A percentile compares a stretch with the other conserved stretches of the same genome.
Evolutionary conservation across 2,329 filamentous ascomycete genomes (phyloP).

Genomic region (Colletotrichum sp.): DNA sequence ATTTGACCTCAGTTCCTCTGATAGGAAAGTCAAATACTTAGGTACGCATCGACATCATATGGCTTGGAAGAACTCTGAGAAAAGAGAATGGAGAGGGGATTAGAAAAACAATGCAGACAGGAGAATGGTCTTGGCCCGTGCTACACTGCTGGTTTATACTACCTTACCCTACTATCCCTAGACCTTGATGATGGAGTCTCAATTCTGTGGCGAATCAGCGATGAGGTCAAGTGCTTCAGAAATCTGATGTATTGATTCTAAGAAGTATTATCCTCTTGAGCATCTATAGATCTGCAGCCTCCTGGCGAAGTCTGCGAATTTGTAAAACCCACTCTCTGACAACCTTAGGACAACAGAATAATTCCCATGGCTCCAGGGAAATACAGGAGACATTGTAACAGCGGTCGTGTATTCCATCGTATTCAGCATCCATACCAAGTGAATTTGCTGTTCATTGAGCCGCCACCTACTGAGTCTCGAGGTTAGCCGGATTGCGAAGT

Average conservation of each 20-base stretch:
- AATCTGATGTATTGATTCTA: not conserved
- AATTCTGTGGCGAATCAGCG: not conserved
- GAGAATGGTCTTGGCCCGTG: not conserved
- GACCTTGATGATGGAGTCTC: not conserved
- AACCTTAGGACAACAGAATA: too few relatives aligned
- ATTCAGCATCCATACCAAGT: not conserved
- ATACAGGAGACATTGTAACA: not conserved
- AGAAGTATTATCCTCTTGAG: not conserved
- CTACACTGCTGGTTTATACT: not conserved
- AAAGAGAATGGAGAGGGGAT: not conserved
- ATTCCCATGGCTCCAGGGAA: not conserved
- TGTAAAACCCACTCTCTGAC: not conserved
- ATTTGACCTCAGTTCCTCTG: not conserved
- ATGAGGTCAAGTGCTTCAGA: not conserved
- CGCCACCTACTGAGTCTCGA: not conserved
- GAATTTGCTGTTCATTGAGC: not conserved
- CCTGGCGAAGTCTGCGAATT: not conserved
- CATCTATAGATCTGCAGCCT: not conserved
- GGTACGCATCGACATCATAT: not conserved
- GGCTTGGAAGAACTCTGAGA: not conserved
- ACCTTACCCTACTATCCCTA: not conserved
- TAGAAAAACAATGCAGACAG: not conserved
- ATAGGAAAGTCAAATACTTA: not conserved
- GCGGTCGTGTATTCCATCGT: not conserved
- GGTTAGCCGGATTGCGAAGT: not conserved